These are phyloP conservation scores for Fusarium sp. DNA, from an alignment of 2,329 filamentous ascomycete genomes.

Conservation along the genomic window DNA sequence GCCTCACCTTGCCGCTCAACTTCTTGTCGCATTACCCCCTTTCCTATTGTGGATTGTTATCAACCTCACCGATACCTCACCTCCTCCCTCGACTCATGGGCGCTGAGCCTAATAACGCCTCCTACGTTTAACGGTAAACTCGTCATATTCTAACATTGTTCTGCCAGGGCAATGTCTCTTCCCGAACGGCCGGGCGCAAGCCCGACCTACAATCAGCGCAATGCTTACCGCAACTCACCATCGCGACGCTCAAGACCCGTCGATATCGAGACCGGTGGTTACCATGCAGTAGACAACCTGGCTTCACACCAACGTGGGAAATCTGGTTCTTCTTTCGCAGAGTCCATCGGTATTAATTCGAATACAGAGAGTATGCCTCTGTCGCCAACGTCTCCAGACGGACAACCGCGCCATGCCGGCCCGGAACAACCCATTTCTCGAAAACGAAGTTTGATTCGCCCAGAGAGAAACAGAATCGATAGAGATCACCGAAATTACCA, in stretches of 20 bases:
- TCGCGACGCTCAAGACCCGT: conserved; percentile 73
- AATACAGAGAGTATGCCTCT: conserved; percentile 68
- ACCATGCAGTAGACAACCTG: conserved; percentile 56
- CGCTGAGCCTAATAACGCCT: conserved; percentile 11
- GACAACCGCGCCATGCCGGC: conserved; percentile 48
- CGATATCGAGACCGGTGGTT: conserved; percentile 76
- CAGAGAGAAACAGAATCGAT: conserved; percentile 87
- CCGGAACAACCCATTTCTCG: conserved; percentile 62
- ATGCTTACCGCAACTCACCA: conserved; percentile 74
- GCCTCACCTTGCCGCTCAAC: conserved; percentile 19
- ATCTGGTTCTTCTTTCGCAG: conserved; percentile 69
- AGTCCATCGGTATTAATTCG: conserved; percentile 67
- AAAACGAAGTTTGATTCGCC: conserved; percentile 89
- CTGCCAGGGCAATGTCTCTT: conserved; percentile 67
- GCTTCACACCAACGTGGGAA: conserved; percentile 65
- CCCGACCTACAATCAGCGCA: conserved; percentile 70
- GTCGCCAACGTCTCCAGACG: conserved; percentile 57
- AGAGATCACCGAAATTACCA: conserved; percentile 93
- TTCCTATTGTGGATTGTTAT: conserved; percentile 34
- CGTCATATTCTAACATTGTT: conserved; percentile 37
- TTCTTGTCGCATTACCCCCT: conserved; percentile 22
- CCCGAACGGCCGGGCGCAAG: conserved; percentile 73
- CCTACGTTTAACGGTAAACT: conserved; percentile 1
- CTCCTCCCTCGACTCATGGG: conserved; percentile 23
- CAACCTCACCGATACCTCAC: conserved; percentile 25